Base-by-base conservation (phyloP, 2,329 filamentous ascomycete genomes). In the Cercospora beticola region DNA sequence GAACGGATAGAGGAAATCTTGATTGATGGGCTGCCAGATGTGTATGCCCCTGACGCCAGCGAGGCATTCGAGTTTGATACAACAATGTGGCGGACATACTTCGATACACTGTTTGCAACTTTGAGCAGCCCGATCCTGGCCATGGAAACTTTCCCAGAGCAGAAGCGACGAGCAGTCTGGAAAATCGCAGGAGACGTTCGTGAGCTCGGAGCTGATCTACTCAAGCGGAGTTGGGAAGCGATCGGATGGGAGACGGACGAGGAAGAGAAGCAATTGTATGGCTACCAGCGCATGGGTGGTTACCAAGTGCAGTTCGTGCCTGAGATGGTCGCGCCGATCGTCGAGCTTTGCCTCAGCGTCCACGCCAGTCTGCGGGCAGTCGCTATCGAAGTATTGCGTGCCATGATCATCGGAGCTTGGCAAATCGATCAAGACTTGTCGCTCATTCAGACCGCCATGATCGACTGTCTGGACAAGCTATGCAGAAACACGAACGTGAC, bases 231-330 rank as follows among this genome's bases (percentile, higher is more conserved):
- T 5, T 99, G 95, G 95, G 92, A 97, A 77, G 92, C 93, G 18
- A 96, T 99, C 70, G 95, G 96, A 12, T 99, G 95, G 95, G 94
- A 99, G 74, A 92, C 93, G 0, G 92, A 87, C 33, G 80, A 85
- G 0, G 94, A 98, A 68, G 94, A 97, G 78, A 87, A 88, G 71
- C 84, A 86, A 66, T 87, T 90, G 28, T 98, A 94, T 76, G 91
- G 91, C 0, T 82, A 98, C 65, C 85, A 88, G 64, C 94, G 90
- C 78, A 91, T 98, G 85, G 96, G 95, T 67, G 95, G 95, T 1
- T 99, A 97, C 77, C 95, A 99, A 81, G 95, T 99, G 21, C 95
- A 98, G 81, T 99, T 98, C 79, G 95, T 99, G 31, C 95, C 96
- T 5, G 90, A 91, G 12, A 86, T 99, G 5, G 93, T 99, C 7